Evolutionary conservation across 2,329 filamentous ascomycete genomes (phyloP), one percentile per base, ranked within the genome.

Genomic region (Botryosphaeria dothidea): DNA sequence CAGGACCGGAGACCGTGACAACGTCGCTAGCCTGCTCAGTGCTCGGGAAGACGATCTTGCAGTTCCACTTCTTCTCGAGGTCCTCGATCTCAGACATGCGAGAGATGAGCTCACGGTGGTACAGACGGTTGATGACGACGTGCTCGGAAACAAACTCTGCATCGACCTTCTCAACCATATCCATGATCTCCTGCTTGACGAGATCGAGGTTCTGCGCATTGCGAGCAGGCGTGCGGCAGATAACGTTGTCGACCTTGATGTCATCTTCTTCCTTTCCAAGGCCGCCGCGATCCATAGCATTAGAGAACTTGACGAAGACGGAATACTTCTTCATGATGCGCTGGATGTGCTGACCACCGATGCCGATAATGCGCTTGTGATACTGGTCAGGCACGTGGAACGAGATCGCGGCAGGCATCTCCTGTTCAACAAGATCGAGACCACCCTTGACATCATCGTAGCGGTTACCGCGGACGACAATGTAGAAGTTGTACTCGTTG

Each of bases 311-410:
- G 81, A 99, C 95, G 72, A 99, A 99, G 70, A 99, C 95, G 0
- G 95, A 98, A 80, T 99, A 96, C 81, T 98, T 98, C 84, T 99
- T 98, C 95, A 99, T 99, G 82, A 99, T 98, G 64, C 94, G 92
- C 79, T 99, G 95, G 70, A 99, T 99, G 75, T 99, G 95, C 77
- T 98, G 94, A 9, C 95, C 95, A 67, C 95, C 95, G 72, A 99
- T 98, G 61, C 95, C 95, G 68, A 99, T 99, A 74, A 99, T 99
- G 56, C 95, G 93, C 82, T 99, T 99, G 80, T 99, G 95, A 76
- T 99, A 99, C 79, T 98, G 95, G 73, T 99, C 95, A 3, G 95
- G 95, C 29, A 99, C 95, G 74, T 99, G 95, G 84, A 99, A 99
- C 0, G 95, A 98, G 74, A 99, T 98, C 9, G 95, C 97, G 34